Conservation (phyloP, 805 yeast genomes). For the Zygotorulaspora florentina region DNA sequence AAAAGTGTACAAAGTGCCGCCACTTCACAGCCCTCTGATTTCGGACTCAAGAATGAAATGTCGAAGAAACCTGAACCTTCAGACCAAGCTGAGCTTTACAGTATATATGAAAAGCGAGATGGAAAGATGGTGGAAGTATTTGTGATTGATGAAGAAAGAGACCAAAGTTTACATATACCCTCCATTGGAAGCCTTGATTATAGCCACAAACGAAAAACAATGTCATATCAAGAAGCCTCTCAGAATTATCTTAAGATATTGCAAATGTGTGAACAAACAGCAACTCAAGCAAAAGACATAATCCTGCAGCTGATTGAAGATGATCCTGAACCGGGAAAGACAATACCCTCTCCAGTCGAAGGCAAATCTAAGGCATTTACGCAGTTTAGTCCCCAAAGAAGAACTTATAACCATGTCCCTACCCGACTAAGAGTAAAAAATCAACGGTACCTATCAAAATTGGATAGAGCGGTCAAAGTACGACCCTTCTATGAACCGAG, state of each 20-base stretch:
- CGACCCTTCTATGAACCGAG: neutral
- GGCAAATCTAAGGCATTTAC: neutral
- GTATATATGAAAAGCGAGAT: conserved; percentile 18
- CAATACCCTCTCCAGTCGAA: conserved; percentile 2
- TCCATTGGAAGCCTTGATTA: neutral
- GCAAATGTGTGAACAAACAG: conserved; percentile 30
- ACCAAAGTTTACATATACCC: neutral
- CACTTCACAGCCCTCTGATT: conserved; percentile 20
- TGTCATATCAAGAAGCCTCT: conserved; percentile 4
- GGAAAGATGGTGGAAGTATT: conserved; percentile 27
- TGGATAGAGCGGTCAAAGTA: neutral
- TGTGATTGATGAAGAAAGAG: conserved; percentile 19
- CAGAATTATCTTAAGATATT: conserved; percentile 15
- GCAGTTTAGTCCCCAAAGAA: neutral
- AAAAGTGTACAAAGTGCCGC: conserved; percentile 19
- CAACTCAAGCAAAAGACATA: conserved; percentile 25
- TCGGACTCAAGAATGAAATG: neutral
- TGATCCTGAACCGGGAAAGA: conserved; percentile 1
- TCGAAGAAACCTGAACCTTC: neutral
- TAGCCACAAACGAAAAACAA: neutral
- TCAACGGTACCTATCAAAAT: neutral
- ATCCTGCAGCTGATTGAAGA: conserved; percentile 22
- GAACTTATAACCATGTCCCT: neutral
- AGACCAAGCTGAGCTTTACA: neutral
- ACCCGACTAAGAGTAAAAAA: neutral